Evolutionary conservation across 495 filamentous ascomycete species (phyloP), one percentile per base, ranked within the genome.

Genomic region (Xylaria acuta): DNA sequence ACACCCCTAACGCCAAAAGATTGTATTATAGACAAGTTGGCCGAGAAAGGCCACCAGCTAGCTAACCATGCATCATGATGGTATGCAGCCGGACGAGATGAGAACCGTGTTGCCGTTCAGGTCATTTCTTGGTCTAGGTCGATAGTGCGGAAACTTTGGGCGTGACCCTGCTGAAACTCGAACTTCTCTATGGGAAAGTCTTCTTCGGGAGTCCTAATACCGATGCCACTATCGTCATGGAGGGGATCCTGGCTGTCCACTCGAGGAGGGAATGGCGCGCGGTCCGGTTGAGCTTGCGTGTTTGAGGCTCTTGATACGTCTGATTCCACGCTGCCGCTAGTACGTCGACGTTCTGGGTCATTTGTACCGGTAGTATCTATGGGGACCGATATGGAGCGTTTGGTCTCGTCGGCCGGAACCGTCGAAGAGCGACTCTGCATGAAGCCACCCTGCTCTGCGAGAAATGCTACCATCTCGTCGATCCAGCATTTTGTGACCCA

Each of bases 401-500:
- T 80, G 18, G 79, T 54, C 1, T 77, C 27, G 49, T 41, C 7
- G 76, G 72, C n/a, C 59, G 51, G 54, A 53, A 75, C 27, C 22
- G 59, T 47, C 0, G 34, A 59, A 5, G 65, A 72, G 54, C 34
- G 72, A 73, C 90, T 88, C 59, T 89, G 88, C 86, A 98, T 89
- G 78, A 98, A 98, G 0, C 96, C 96, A 25, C 96, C 96, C 69
- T 94, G 92, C 76, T 97, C 94, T 0, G 94, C 95, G 74, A 97
- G 86, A 89, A 96, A 98, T 47, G 91, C 83, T 75, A 94, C 89
- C 94, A 97, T 97, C 82, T 98, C 96, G 78, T 98, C 95, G 66
- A 99, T 88, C 86, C 94, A 99, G 65, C 95, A 94, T 78, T 98
- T 97, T n/a, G 93, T 94, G 67, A 97, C 92, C 94, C 96, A 98